Evolutionary conservation across 108 stramenopile species (phyloP), one percentile per base, ranked within the genome.

Genomic region (Discostella pseudostelligera): DNA sequence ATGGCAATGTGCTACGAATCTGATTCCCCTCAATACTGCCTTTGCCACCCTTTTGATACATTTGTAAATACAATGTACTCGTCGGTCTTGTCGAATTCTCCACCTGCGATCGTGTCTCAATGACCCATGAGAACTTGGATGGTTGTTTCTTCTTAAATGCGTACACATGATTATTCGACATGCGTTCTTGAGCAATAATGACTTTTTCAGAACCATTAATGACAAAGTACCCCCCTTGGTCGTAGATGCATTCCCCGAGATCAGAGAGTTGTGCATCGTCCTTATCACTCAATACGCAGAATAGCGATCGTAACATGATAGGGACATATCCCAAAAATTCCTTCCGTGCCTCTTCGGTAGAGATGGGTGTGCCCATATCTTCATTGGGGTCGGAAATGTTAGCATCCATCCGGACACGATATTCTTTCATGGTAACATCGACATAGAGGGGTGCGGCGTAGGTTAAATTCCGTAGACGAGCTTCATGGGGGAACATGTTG

Each of bases 171-270:
- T 99, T 99, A 74, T 97, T 98, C 62, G 84, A 84, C 83, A 99
- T 94, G 46, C 98, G 94, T 72, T 99, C 99, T 69, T 97, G 97
- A 0, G 98, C 98, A 64, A 99, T 92, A 49, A 99, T 96, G 56
- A 99, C 99, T 81, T 97, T 99, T 74, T 99, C 99, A 25, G 89
- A 88, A 10, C 99, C 99, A 70, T 99, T 99, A 70, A 99, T 97
- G 36, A 99, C 92, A 82, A 99, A 99, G 83, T 99, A 99, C 13
- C 99, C 99, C 22, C 99, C 99, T 81, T 98, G 97, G 79, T 99
- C 99, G 70, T 95, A 99, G 65, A 97, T 96, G 75, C 99, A 99
- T 75, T 99, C 99, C 49, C 96, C 96, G 68, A 98, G 80, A 74
- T 99, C 96, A 19, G 89, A 85, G 56, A 97, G 81, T 67, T 97